Conservation (phyloP, 495 filamentous ascomycete species). For the Tetracladium setigerum region DNA sequence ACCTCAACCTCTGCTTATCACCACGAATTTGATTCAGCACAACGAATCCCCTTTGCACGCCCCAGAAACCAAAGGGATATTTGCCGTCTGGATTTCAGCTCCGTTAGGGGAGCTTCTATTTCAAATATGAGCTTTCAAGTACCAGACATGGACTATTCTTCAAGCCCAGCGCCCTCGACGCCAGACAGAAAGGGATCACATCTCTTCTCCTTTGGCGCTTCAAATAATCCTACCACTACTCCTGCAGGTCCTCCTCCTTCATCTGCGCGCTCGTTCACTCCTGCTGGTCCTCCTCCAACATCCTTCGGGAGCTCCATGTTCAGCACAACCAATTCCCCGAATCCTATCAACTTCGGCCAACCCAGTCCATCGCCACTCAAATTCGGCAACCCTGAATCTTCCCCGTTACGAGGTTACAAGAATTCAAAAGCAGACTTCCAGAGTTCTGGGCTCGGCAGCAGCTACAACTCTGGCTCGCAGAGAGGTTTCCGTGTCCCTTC, state of each 20-base stretch:
- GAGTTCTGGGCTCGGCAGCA: constrained; percentile 21
- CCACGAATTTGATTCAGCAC: no score
- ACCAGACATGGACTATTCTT: constrained; percentile 13
- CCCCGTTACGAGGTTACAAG: constrained; percentile 13
- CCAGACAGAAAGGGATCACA: constrained; percentile 18
- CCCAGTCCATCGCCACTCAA: constrained; percentile 27
- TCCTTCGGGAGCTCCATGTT: constrained; percentile 59
- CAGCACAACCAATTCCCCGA: constrained; percentile 32
- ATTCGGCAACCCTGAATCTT: constrained; percentile 30
- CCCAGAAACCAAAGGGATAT: no score
- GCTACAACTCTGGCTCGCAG: constrained; percentile 29
- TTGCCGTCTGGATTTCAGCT: no score
- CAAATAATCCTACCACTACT: constrained; percentile 58
- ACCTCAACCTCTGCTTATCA: no score
- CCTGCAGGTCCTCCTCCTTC: constrained; percentile 70
- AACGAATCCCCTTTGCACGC: no score
- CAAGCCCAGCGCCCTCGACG: constrained; percentile 24
- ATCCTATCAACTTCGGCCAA: constrained; percentile 27
- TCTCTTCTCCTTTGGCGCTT: constrained; percentile 22
- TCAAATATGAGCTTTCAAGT: constrained; percentile 16
- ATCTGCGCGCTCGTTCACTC: constrained; percentile 62
- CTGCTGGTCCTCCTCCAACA: constrained; percentile 59
- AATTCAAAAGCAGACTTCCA: constrained; percentile 8
- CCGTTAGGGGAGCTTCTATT: no score
- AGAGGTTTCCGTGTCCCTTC: constrained; percentile 7